Evolutionary conservation across 352 stramenopile species (phyloP), one percentile per base, ranked within the genome.

Genomic region (Aphanomyces invadans): DNA sequence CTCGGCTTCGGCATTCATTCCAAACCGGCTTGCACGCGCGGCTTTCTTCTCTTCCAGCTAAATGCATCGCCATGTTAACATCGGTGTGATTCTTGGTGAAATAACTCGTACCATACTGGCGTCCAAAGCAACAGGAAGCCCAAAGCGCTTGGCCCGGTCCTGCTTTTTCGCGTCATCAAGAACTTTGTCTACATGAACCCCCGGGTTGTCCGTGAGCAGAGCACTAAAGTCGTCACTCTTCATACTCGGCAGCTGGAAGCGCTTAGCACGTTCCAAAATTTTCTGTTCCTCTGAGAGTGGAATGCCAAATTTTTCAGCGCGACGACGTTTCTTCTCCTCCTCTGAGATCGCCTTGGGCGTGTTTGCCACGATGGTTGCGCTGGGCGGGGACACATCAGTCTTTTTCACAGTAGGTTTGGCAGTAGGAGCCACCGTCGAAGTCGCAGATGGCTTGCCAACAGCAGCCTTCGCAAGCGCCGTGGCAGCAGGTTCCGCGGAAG

Each of bases 31-130:
- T 3, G 81, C 82, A 9, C 86, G 83, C 36, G 80, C 82, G 28
- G 78, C 70, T 67, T 92, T 92, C 73, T 92, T 92, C 68, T 85
- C 75, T n/a, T 88, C 78, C 67, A 95, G 64, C 86, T 94, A 72
- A 28, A 62, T 12, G 17, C 56, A 23, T 67, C 29, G 3, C 11
- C n/a, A 25, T 67, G 44, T 59, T 3, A 68, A 62, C 9, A 7
- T 19, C 23, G 44, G 23, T 28, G 15, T 31, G 46, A n/a, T n/a
- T n/a, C n/a, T n/a, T n/a, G n/a, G n/a, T n/a, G n/a, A n/a, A n/a
- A n/a, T n/a, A n/a, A n/a, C n/a, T n/a, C n/a, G 19, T 68, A 91
- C 85, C 72, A 76, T 87, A 51, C 90, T 81, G 31, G 80, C 74
- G 12, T 83, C 89, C 72, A 90, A 81, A 38, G 21, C 49, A 7